These are phyloP conservation scores for Ambrosiella cleistominuta DNA, from an alignment of 2,329 filamentous ascomycete species.

Conservation along the genomic window DNA sequence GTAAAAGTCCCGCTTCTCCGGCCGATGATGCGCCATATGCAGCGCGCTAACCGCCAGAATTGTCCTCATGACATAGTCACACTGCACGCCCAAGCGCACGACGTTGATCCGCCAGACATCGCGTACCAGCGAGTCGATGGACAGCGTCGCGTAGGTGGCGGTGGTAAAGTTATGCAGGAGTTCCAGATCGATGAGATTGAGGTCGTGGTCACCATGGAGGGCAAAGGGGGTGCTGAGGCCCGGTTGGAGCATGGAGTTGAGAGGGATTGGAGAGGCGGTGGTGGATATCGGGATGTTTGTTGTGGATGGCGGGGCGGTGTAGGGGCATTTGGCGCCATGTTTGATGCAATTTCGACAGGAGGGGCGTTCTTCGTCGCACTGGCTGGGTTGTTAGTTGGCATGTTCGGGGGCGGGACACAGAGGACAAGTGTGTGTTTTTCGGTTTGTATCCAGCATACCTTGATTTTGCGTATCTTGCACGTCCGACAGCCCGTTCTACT, in stretches of 20 bases:
- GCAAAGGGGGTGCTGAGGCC: neutral
- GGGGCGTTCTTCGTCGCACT: conserved; percentile 18
- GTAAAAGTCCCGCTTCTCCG: conserved; percentile 11
- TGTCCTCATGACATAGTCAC: conserved; percentile 30
- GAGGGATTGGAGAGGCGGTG: neutral
- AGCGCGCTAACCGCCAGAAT: conserved; percentile 32
- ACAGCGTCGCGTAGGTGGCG: conserved; percentile 30
- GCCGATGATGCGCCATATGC: conserved; percentile 23
- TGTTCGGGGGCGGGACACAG: neutral
- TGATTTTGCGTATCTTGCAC: conserved; percentile 15
- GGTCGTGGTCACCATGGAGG: conserved; percentile 13
- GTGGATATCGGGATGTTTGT: neutral
- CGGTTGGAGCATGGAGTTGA: neutral
- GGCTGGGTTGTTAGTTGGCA: neutral
- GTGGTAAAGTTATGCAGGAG: conserved; percentile 35
- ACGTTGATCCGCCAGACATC: conserved; percentile 30
- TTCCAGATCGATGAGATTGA: conserved; percentile 30
- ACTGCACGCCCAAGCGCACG: conserved; percentile 28
- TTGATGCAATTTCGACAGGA: conserved; percentile 18
- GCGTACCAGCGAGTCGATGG: conserved; percentile 21
- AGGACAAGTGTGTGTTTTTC: neutral
- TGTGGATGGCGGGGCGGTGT: conserved; percentile 4
- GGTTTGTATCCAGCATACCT: conserved; percentile 10
- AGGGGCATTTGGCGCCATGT: conserved; percentile 16
- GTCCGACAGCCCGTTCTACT: conserved; percentile 14